Percentiles rank a stretch among this genome's conserved stretches.
Conservation (phyloP, 1,139 yeast genomes). For the Taphrina communis region DNA sequence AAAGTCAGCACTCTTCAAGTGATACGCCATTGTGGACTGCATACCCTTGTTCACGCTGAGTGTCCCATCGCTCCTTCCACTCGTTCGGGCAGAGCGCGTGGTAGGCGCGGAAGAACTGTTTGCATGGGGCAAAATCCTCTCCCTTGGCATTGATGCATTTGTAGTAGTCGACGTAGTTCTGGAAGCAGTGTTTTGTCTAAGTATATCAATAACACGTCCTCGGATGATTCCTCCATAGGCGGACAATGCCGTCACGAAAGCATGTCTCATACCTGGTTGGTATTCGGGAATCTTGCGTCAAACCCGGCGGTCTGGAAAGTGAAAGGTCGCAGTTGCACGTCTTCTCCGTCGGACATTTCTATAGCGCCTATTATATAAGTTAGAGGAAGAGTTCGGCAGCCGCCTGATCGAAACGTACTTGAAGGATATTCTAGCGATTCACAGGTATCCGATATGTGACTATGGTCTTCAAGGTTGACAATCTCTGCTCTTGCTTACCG, state of each 20-base stretch:
- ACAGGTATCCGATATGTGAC: too few species aligned
- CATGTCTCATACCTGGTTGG: slow-evolving; percentile 39
- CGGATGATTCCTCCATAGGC: too few species aligned
- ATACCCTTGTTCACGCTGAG: slow-evolving; percentile 41
- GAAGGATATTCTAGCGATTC: too few species aligned
- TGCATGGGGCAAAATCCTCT: slow-evolving; percentile 97
- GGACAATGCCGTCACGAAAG: not conserved
- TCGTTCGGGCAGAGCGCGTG: slow-evolving; percentile 43
- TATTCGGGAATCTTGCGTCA: slow-evolving; percentile 42
- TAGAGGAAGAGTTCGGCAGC: not conserved
- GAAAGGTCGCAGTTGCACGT: slow-evolving; percentile 37
- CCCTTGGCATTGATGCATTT: slow-evolving; percentile 96
- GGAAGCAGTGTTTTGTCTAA: slow-evolving; percentile 51
- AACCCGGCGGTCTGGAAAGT: slow-evolving; percentile 41
- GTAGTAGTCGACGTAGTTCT: slow-evolving; percentile 96
- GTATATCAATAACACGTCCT: not conserved
- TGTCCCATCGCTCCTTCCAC: slow-evolving; percentile 43
- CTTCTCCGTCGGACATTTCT: slow-evolving; percentile 38
- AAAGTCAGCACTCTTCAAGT: not conserved
- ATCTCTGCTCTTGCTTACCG: not conserved
- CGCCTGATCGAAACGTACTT: too few species aligned
- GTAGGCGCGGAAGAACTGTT: slow-evolving; percentile 61
- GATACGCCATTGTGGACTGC: not conserved
- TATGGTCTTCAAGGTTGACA: not conserved
- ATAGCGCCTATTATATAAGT: not conserved